A percentile compares a stretch with the other conserved stretches of the same genome.
Conservation (phyloP, 73 alveolate species). For the Blepharisma stoltei region DNA sequence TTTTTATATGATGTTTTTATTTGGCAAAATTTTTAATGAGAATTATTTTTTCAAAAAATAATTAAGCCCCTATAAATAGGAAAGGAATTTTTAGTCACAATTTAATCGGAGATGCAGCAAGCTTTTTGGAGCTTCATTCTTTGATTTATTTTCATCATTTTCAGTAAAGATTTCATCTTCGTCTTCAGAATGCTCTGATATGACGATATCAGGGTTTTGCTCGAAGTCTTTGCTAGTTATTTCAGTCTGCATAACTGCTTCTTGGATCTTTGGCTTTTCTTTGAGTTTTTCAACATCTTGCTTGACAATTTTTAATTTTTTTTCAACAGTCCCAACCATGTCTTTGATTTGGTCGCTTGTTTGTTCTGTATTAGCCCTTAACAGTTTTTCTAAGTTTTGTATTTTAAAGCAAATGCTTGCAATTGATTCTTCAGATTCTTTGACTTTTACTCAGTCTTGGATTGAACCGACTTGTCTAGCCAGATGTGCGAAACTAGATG, state of each 20-base stretch:
- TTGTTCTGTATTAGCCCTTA: neutral
- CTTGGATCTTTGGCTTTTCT: neutral
- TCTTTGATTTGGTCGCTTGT: neutral
- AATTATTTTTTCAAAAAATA: too few species aligned
- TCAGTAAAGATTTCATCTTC: neutral
- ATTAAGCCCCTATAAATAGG: neutral
- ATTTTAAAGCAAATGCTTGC: neutral
- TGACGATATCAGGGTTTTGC: neutral
- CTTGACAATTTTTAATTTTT: neutral
- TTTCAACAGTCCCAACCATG: neutral
- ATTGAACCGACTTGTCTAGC: neutral
- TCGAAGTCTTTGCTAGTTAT: neutral
- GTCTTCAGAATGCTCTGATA: neutral
- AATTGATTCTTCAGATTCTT: slow-evolving; percentile 9
- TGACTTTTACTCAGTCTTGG: neutral
- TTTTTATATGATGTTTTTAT: too few species aligned
- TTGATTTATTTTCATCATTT: too few species aligned
- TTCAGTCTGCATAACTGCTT: slow-evolving; percentile 10
- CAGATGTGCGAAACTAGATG: neutral
- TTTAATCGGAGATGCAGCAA: too few species aligned
- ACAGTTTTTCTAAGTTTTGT: neutral
- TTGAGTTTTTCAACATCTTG: neutral
- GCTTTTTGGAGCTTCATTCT: too few species aligned
- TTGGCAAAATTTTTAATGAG: neutral
- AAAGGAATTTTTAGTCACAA: too few species aligned